Percentiles rank a stretch among this genome's conserved stretches.
phyloP scores from a whole-genome alignment of 208 protist species.

The Leishmania tarentolae region DNA sequence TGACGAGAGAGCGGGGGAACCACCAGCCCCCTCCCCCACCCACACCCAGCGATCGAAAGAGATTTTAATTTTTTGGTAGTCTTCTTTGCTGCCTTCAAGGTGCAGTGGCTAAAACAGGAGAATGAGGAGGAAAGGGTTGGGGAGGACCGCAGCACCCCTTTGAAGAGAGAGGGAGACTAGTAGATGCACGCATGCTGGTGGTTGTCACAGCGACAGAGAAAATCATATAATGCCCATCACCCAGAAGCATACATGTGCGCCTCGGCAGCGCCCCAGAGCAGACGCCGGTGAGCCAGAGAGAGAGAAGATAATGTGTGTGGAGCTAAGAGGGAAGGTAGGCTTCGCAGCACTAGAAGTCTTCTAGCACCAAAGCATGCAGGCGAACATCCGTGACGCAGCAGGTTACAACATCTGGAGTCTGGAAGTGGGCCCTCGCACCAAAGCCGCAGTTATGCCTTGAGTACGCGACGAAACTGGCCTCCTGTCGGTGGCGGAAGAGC shows the following conservation, averaged over 20 bases:
- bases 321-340: neutral
- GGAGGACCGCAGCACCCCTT: neutral
- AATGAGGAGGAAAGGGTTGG: neutral
- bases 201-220: neutral
- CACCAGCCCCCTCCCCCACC: no score
- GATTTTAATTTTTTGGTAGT: neutral
- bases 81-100: neutral
- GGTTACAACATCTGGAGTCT: neutral
- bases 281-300: neutral
- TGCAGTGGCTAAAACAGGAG: neutral
- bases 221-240: neutral
- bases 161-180: neutral
- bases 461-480: neutral
- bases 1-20: no score
- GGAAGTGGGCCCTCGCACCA: neutral
- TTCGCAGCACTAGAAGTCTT: neutral
- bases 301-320: neutral
- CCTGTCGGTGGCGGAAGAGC: neutral
- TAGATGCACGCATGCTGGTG: neutral
- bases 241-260: neutral
- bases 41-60: neutral
- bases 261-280: neutral
- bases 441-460: neutral
- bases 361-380: neutral
- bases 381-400: neutral